Evolutionary conservation across 768 basidiomycete species (phyloP).

Genomic region (Auriscalpium orientale): DNA sequence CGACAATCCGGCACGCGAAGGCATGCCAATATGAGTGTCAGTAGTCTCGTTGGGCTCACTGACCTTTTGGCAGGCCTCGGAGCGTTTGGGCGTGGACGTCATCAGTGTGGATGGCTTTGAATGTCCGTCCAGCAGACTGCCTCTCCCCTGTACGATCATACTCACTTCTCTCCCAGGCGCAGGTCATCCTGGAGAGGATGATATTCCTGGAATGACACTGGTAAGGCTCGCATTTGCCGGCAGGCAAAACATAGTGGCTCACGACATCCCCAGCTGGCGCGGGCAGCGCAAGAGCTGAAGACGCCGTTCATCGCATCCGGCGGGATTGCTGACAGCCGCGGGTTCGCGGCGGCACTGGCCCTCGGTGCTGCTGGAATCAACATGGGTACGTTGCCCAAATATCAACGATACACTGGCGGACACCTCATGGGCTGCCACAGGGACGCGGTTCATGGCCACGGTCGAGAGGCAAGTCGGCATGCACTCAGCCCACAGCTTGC

Average conservation of each 20-base stretch:
- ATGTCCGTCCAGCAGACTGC: slow-evolving; percentile 39
- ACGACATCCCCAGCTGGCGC: slow-evolving; percentile 53
- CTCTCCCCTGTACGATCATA: not conserved
- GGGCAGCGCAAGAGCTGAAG: slow-evolving; percentile 77
- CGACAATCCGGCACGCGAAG: slow-evolving; percentile 80
- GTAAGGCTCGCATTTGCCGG: slow-evolving; percentile 28
- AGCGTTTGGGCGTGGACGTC: slow-evolving; percentile 75
- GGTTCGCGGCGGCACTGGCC: slow-evolving; percentile 73
- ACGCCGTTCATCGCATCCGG: slow-evolving; percentile 88
- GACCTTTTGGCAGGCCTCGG: slow-evolving; percentile 39
- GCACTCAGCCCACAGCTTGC: not conserved
- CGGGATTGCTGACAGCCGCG: slow-evolving; percentile 81
- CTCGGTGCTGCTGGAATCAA: slow-evolving; percentile 84
- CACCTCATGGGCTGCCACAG: slow-evolving; percentile 11
- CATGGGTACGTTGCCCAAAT: slow-evolving; percentile 43
- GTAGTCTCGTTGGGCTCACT: not conserved
- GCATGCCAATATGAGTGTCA: slow-evolving; percentile 27
- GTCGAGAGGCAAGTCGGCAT: slow-evolving; percentile 54
- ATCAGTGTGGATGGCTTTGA: slow-evolving; percentile 89
- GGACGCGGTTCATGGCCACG: slow-evolving; percentile 90
- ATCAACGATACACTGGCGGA: not conserved
- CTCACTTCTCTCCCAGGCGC: slow-evolving; percentile 49
- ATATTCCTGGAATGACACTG: slow-evolving; percentile 81
- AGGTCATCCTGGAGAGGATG: slow-evolving; percentile 92
- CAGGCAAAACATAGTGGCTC: not conserved